Conservation (phyloP, 768 basidiomycete species). For the Leucocoprinus leucothites region DNA sequence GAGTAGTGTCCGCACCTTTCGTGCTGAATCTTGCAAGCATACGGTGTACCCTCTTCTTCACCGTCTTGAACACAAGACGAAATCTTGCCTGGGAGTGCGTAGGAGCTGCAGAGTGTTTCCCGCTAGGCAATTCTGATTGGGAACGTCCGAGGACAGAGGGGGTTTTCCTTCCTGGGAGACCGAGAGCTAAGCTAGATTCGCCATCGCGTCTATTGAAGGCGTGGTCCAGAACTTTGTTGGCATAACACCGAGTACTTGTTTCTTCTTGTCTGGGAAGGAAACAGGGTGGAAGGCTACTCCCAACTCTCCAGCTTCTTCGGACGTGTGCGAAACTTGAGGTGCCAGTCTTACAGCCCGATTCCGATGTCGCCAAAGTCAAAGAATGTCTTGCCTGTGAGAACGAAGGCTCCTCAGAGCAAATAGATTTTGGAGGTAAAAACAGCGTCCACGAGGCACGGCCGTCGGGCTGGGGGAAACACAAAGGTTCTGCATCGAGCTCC, state of each 20-base stretch:
- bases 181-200: neutral
- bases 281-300: neutral
- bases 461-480: constrained; percentile 24
- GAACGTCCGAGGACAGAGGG: neutral
- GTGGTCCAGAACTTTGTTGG: constrained; percentile 5
- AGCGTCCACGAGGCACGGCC: constrained; percentile 29
- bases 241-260: constrained; percentile 1
- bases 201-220: neutral
- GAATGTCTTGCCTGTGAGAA: constrained; percentile 14
- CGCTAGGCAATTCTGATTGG: neutral
- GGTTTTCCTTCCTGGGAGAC: neutral
- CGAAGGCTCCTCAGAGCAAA: constrained; percentile 10
- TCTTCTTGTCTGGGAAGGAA: neutral
- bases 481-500: neutral
- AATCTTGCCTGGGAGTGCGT: neutral
- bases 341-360: neutral
- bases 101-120: neutral
- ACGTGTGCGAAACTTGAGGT: neutral
- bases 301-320: constrained; percentile 1
- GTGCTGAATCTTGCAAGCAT: neutral
- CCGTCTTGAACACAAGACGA: neutral
- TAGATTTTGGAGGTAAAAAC: constrained; percentile 20
- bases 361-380: constrained; percentile 8
- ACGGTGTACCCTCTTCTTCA: neutral
- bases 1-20: neutral